Evolutionary conservation across 768 basidiomycete species (phyloP).

Genomic region (Pilatotrama ljubarskyi): DNA sequence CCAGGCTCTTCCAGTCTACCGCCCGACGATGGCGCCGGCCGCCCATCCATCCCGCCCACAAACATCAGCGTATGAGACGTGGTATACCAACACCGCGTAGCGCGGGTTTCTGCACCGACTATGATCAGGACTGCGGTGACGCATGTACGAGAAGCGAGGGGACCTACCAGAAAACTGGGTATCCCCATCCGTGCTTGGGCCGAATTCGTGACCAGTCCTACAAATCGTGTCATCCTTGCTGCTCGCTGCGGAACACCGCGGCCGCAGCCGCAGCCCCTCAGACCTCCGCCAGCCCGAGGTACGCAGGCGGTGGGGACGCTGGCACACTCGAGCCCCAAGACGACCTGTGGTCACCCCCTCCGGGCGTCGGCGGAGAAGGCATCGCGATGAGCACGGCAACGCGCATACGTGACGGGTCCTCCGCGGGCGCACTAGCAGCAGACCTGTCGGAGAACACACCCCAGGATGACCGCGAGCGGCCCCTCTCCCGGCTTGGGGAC

Average conservation of each 20-base stretch:
- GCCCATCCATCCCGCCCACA: too few species aligned
- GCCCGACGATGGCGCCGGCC: too few species aligned
- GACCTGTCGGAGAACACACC: not conserved
- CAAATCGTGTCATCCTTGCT: not conserved
- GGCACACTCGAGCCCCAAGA: not conserved
- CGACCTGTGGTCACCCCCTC: too few species aligned
- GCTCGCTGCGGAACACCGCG: not conserved
- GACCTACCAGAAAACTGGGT: too few species aligned
- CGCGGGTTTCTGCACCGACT: too few species aligned
- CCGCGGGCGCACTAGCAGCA: not conserved
- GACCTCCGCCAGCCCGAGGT: conserved; percentile 4
- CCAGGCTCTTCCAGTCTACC: too few species aligned
- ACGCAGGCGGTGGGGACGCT: not conserved
- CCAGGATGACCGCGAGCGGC: not conserved
- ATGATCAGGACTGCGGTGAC: too few species aligned
- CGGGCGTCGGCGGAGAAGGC: not conserved
- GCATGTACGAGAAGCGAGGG: too few species aligned
- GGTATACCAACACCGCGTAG: too few species aligned
- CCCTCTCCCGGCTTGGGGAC: not conserved
- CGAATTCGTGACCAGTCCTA: too few species aligned
- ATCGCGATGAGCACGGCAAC: conserved; percentile 13
- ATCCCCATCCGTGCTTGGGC: too few species aligned
- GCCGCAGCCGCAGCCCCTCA: not conserved
- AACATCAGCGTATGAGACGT: too few species aligned
- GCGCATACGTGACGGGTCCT: not conserved